Percentiles rank a stretch among this genome's conserved stretches.
phyloP scores from a whole-genome alignment of 1,139 yeast species.

The Hyphopichia burtonii region DNA sequence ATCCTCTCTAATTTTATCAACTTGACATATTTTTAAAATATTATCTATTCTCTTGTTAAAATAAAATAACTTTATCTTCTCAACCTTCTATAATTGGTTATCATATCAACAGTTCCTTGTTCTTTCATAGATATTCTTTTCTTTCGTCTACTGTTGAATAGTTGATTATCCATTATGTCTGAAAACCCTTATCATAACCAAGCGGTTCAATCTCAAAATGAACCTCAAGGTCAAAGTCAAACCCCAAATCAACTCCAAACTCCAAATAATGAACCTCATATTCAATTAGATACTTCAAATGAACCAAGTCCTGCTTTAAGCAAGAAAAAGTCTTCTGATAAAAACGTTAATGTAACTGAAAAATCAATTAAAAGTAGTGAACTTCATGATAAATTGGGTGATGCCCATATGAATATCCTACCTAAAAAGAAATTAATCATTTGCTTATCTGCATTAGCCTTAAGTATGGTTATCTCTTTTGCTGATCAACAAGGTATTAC shows the following conservation, averaged over 20 bases:
- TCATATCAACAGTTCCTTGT: too few species aligned
- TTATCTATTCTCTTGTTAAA: background rate
- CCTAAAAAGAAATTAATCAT: slow-evolving; percentile 30
- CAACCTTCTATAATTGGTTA: background rate
- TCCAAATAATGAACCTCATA: background rate
- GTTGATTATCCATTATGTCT: background rate
- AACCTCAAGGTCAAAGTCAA: too few species aligned
- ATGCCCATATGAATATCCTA: slow-evolving; percentile 34
- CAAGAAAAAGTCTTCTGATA: background rate
- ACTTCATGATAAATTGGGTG: slow-evolving; percentile 34
- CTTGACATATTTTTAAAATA: background rate
- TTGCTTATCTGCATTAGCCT: slow-evolving; percentile 25
- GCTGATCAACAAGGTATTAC: slow-evolving; percentile 48
- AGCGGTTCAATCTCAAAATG: background rate
- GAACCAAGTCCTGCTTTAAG: background rate
- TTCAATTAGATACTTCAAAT: background rate
- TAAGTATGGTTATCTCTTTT: slow-evolving; percentile 26
- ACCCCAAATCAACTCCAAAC: background rate
- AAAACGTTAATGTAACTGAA: slow-evolving; percentile 5
- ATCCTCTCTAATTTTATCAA: background rate
- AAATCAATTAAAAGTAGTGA: slow-evolving; percentile 7
- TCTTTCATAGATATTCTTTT: too few species aligned
- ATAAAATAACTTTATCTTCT: too few species aligned
- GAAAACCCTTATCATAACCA: background rate
- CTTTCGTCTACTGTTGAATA: background rate